These are phyloP conservation scores for Globisporangium cystogenes DNA, from an alignment of 352 stramenopile species.

Conservation along the genomic window DNA sequence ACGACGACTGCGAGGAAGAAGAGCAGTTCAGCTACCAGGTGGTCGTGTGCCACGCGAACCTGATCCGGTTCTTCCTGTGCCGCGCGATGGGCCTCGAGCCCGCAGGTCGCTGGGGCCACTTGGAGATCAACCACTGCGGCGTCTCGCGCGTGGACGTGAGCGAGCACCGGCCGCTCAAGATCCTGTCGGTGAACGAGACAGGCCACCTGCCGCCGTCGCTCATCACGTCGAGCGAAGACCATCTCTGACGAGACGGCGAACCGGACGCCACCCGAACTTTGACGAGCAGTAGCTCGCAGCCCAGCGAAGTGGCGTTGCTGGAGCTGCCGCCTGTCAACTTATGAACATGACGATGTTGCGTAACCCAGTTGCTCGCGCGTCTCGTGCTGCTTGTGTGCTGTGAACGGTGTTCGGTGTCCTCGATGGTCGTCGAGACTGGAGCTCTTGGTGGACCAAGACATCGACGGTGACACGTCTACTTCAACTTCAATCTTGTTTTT, in stretches of 20 bases:
- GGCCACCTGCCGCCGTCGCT: slow-evolving; percentile 71
- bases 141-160: slow-evolving; percentile 76
- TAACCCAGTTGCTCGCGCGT: no score
- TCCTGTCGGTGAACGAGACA: slow-evolving; percentile 76
- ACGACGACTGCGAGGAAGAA: slow-evolving; percentile 23
- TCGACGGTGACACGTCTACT: no score
- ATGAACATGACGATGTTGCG: neutral
- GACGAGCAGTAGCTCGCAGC: neutral
- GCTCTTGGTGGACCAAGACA: no score
- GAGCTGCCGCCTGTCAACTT: neutral
- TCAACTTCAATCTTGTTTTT: neutral
- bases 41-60: slow-evolving; percentile 78
- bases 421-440: no score
- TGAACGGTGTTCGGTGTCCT: no score
- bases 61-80: slow-evolving; percentile 82
- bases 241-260: slow-evolving; percentile 38
- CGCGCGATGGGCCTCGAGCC: slow-evolving; percentile 57
- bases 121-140: slow-evolving; percentile 84
- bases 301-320: neutral
- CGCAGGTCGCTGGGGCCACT: slow-evolving; percentile 62
- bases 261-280: neutral
- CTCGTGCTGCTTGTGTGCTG: no score
- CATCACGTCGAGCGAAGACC: slow-evolving; percentile 81
- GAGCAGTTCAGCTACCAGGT: slow-evolving; percentile 54
- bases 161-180: slow-evolving; percentile 58